phyloP scores from a whole-genome alignment of 805 yeast species.

The Metschnikowia matae region DNA sequence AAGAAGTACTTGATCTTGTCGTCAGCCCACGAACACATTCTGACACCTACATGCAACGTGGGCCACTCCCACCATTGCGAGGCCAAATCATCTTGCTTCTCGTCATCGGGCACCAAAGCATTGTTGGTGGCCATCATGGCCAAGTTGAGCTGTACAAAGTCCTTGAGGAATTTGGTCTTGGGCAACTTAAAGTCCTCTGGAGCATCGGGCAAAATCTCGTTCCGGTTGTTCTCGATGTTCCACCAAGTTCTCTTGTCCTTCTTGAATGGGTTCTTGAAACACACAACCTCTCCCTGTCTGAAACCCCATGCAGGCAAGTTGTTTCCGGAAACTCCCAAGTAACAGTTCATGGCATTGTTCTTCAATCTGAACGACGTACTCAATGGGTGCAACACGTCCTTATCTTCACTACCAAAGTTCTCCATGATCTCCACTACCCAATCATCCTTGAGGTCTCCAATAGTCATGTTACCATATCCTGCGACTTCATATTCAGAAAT shows the following conservation, averaged over 20 bases:
- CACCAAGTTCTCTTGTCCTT: slow-evolving; percentile 88
- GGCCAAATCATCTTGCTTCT: slow-evolving; percentile 66
- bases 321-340: slow-evolving; percentile 77
- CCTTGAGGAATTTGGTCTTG: slow-evolving; percentile 52
- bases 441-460: slow-evolving; percentile 72
- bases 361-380: slow-evolving; percentile 78
- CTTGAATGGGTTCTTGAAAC: slow-evolving; percentile 60
- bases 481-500: slow-evolving; percentile 59
- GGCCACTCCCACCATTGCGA: slow-evolving; percentile 89
- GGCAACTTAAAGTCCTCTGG: slow-evolving; percentile 63
- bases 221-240: slow-evolving; percentile 72
- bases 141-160: slow-evolving; percentile 67
- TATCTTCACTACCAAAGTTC: slow-evolving; percentile 54
- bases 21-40: slow-evolving; percentile 73
- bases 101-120: slow-evolving; percentile 74
- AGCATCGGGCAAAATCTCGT: slow-evolving; percentile 55
- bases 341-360: slow-evolving; percentile 69
- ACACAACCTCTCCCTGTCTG: slow-evolving; percentile 93
- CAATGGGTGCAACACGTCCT: slow-evolving; percentile 63
- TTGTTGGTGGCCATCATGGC: slow-evolving; percentile 89
- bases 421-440: slow-evolving; percentile 72
- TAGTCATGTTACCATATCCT: slow-evolving; percentile 61
- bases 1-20: slow-evolving; percentile 56
- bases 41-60: slow-evolving; percentile 56
- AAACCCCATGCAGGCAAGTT: slow-evolving; percentile 95